Conservation (phyloP, 2,329 filamentous ascomycete genomes). For the Calonectria honghensis region DNA sequence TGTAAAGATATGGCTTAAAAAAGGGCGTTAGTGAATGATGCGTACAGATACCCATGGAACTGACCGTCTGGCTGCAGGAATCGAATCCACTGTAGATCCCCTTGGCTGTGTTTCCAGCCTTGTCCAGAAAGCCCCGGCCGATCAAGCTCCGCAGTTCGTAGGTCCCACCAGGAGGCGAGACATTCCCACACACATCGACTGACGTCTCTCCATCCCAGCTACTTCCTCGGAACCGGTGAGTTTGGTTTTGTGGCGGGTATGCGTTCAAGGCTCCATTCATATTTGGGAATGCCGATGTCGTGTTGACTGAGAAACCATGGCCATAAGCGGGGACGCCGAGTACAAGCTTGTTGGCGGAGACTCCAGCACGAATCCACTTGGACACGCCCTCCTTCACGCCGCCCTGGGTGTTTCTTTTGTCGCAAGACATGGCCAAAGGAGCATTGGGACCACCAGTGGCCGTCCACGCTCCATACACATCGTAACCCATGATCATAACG, state of each 20-base stretch:
- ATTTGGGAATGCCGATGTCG: slow-evolving; percentile 32
- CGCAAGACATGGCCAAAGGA: slow-evolving; percentile 37
- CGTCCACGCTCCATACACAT: slow-evolving; percentile 46
- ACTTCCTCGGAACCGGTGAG: slow-evolving; percentile 49
- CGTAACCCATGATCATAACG: slow-evolving; percentile 52
- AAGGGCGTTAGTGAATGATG: background rate
- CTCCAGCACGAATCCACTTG: slow-evolving; percentile 44
- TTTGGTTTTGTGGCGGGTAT: slow-evolving; percentile 46
- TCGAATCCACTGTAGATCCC: slow-evolving; percentile 44
- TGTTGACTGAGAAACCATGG: slow-evolving; percentile 49
- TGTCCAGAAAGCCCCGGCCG: slow-evolving; percentile 42
- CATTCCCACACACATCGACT: slow-evolving; percentile 45
- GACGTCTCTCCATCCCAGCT: slow-evolving; percentile 45
- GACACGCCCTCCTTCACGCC: slow-evolving; percentile 35
- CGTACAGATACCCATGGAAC: background rate
- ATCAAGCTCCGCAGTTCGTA: slow-evolving; percentile 51
- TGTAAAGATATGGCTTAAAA: slow-evolving; percentile 46
- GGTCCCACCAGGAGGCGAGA: slow-evolving; percentile 42
- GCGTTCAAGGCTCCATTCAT: slow-evolving; percentile 30
- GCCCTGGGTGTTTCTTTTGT: slow-evolving; percentile 45
- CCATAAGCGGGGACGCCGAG: slow-evolving; percentile 46
- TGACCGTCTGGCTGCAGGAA: slow-evolving; percentile 45
- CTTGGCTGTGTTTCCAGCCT: slow-evolving; percentile 38
- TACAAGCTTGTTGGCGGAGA: slow-evolving; percentile 44
- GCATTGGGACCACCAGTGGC: slow-evolving; percentile 45